Evolutionary conservation across 441 rosid species (phyloP).

Genomic region (Adansonia gregorii): DNA sequence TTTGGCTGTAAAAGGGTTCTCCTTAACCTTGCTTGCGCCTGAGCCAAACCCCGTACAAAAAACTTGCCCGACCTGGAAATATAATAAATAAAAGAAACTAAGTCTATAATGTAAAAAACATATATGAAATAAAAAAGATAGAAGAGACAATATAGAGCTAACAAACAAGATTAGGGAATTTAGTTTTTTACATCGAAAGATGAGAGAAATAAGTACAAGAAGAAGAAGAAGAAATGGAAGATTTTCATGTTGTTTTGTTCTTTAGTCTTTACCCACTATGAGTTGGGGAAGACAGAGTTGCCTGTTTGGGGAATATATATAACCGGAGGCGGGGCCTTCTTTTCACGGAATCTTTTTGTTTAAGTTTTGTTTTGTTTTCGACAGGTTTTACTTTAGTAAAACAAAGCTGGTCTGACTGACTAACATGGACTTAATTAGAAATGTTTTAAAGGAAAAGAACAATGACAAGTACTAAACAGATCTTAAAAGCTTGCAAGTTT

Average conservation of each 20-base stretch:
- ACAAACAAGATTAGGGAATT: constrained; percentile 6
- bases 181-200: constrained; percentile 38
- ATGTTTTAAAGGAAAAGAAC: not conserved
- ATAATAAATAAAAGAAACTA: not conserved
- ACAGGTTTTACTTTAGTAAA: not conserved
- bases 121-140: not conserved
- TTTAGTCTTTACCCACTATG: not conserved
- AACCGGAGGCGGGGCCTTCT: not conserved
- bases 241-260: constrained; percentile 20
- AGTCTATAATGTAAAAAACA: not conserved
- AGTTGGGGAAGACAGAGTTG: not conserved
- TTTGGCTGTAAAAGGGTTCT: constrained; percentile 57
- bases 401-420: not conserved
- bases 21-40: constrained; percentile 22
- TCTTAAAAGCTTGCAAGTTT: too few species aligned
- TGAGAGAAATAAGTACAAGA: constrained; percentile 34
- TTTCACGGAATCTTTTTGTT: not conserved
- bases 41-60: not conserved
- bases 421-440: not conserved
- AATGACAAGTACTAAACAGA: too few species aligned
- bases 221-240: constrained; percentile 28
- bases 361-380: not conserved
- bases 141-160: constrained; percentile 7
- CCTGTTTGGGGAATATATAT: constrained; percentile 19
- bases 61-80: constrained; percentile 31